These are phyloP conservation scores for Lipomyces lipofer DNA, from an alignment of 805 yeast genomes.

Conservation along the genomic window DNA sequence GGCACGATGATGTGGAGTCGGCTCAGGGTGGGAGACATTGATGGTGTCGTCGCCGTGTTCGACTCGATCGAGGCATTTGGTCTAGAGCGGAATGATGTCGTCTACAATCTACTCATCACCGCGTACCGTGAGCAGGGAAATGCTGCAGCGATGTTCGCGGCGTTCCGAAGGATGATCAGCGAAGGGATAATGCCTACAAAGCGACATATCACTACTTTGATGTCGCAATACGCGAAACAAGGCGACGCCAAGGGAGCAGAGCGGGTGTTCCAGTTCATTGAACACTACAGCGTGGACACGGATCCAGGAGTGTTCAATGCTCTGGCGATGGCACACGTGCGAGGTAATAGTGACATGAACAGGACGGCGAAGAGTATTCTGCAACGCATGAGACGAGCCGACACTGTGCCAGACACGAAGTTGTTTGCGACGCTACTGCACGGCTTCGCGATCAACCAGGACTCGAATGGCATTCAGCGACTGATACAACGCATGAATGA, in stretches of 20 bases:
- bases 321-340: constrained; percentile 13
- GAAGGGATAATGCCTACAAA: constrained; percentile 9
- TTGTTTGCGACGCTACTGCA: constrained; percentile 20
- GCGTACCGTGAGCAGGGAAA: constrained; percentile 16
- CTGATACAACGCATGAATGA: constrained; percentile 15
- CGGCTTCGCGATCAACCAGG: constrained; percentile 13
- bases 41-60: constrained; percentile 19
- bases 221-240: constrained; percentile 17
- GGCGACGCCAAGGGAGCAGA: constrained; percentile 19
- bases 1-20: constrained; percentile 20
- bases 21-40: constrained; percentile 17
- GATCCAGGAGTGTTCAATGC: constrained; percentile 19
- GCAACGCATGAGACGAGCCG: constrained; percentile 1
- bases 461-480: constrained; percentile 10
- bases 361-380: not conserved
- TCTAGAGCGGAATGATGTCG: constrained; percentile 13
- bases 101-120: constrained; percentile 20
- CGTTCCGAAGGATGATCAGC: constrained; percentile 13
- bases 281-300: constrained; percentile 7
- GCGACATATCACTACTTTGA: constrained; percentile 23
- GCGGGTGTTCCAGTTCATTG: constrained; percentile 8
- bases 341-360: not conserved
- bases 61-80: constrained; percentile 6
- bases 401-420: constrained; percentile 15
- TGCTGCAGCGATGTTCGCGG: constrained; percentile 15